Conservation (phyloP, 768 basidiomycete genomes). For the Termitomyces sp. region DNA sequence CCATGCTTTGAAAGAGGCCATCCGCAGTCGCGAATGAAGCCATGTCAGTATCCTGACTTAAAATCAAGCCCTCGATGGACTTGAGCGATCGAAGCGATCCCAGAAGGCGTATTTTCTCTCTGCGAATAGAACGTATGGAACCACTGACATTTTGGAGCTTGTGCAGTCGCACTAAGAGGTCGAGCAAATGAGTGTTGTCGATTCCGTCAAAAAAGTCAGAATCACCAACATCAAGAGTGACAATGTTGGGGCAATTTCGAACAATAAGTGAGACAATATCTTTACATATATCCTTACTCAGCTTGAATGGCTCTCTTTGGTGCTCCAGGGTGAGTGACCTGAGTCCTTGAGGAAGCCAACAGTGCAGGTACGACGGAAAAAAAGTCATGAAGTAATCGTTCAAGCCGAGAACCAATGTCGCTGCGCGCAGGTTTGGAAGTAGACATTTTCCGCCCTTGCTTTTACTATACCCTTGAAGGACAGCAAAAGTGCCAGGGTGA, state of each 20-base stretch:
- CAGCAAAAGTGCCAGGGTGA: not conserved
- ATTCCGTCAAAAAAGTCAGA: not conserved
- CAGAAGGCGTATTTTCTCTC: not conserved
- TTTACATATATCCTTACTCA: not conserved
- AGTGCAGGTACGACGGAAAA: not conserved
- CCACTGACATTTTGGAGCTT: not conserved
- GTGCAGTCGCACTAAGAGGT: not conserved
- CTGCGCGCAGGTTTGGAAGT: no score
- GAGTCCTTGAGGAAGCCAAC: not conserved
- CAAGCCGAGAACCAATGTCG: no score
- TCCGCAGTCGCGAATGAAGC: not conserved
- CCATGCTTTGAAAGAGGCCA: not conserved
- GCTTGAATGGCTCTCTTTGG: not conserved
- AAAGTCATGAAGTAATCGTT: not conserved
- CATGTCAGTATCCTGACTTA: not conserved
- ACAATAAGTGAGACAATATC: not conserved
- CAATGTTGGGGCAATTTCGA: not conserved
- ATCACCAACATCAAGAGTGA: not conserved
- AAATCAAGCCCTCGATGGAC: not conserved
- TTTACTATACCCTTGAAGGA: not conserved
- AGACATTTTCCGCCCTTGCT: not conserved
- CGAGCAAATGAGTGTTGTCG: not conserved
- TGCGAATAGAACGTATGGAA: not conserved
- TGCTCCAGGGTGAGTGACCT: not conserved
- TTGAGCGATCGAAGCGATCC: not conserved